phyloP scores from a whole-genome alignment of 2,329 filamentous ascomycete genomes.

The Phyllosticta paracitricarpa region DNA sequence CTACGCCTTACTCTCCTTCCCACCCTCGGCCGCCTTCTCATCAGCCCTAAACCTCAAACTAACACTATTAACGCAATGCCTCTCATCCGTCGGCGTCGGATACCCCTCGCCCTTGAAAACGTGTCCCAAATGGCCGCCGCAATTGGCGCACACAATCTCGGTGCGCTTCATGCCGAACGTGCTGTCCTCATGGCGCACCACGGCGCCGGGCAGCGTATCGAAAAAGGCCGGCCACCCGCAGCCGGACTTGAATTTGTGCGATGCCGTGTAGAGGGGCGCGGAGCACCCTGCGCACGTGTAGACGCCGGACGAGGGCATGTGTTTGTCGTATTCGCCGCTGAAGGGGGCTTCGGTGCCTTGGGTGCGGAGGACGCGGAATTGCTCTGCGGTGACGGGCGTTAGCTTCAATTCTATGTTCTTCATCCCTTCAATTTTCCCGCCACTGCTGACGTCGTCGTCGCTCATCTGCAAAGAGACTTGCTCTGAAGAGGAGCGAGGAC shows the following conservation, averaged over 20 bases:
- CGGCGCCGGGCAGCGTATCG: conserved; percentile 84
- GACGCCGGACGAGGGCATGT: conserved; percentile 63
- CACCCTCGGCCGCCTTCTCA: background rate
- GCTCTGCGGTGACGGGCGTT: conserved; percentile 36
- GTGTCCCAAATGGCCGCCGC: conserved; percentile 83
- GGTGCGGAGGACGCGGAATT: conserved; percentile 86
- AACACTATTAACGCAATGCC: conserved; percentile 93
- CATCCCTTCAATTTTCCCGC: background rate
- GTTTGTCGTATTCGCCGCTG: conserved; percentile 78
- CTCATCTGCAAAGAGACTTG: no score
- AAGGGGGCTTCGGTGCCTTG: conserved; percentile 82
- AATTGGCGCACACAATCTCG: conserved; percentile 92
- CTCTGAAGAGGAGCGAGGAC: background rate
- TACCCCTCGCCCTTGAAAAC: conserved; percentile 87
- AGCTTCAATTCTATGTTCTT: background rate
- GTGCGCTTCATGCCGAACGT: conserved; percentile 74
- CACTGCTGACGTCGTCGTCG: no score
- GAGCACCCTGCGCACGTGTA: conserved; percentile 84
- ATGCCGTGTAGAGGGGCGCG: conserved; percentile 81
- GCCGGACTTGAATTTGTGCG: conserved; percentile 90
- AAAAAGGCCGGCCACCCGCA: conserved; percentile 99
- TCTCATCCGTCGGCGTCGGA: conserved; percentile 79
- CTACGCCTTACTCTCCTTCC: conserved; percentile 7
- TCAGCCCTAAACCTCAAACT: conserved; percentile 65
- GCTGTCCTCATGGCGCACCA: conserved; percentile 69